Evolutionary conservation across 352 stramenopile species (phyloP), one percentile per base, ranked within the genome.

Genomic region (Pythium dissimile): DNA sequence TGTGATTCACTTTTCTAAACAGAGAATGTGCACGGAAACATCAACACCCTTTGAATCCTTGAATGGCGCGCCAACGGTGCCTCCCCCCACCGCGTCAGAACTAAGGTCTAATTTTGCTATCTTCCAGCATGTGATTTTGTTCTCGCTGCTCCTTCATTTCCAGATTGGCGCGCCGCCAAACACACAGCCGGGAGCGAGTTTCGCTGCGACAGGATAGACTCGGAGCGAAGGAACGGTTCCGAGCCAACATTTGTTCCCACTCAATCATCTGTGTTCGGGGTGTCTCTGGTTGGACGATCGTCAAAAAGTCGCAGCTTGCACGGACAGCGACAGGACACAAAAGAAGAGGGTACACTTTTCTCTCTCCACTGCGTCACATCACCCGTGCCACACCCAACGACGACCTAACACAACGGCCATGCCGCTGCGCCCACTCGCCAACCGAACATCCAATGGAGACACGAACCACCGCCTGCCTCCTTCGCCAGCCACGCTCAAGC

Each of bases 241-340:
- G 5, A 34, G 23, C 21, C 26, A 56, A 42, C 55, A 52, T 24
- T 54, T 57, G 55, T 57, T 57, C 37, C 54, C 24, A 10, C 32
- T 8, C 16, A 38, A 31, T 57, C 55, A 20, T 63, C 55, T 63
- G 55, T 63, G 55, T 63, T 63, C 46, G 45, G 28, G 38, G 55
- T 63, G 55, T 63, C 55, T 31, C 55, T 63, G 55, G 55, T 63
- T 16, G 46, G 55, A 63, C 52, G 24, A 23, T 32, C 54, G 43
- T 32, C 39, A 23, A 20, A 23, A 43, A 20, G 26, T 41, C 30
- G 26, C 16, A 10, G 7, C 9, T 47, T 24, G 20, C 48, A 64
- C 53, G 43, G 15, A n/a, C n/a, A n/a, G n/a, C n/a, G 57, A 59
- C 57, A 57, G 57, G 35, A 11, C 55, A 49, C 11, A 21, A 7